Base-by-base conservation (phyloP, 495 filamentous ascomycete genomes). In the Annulohypoxylon bovei region DNA sequence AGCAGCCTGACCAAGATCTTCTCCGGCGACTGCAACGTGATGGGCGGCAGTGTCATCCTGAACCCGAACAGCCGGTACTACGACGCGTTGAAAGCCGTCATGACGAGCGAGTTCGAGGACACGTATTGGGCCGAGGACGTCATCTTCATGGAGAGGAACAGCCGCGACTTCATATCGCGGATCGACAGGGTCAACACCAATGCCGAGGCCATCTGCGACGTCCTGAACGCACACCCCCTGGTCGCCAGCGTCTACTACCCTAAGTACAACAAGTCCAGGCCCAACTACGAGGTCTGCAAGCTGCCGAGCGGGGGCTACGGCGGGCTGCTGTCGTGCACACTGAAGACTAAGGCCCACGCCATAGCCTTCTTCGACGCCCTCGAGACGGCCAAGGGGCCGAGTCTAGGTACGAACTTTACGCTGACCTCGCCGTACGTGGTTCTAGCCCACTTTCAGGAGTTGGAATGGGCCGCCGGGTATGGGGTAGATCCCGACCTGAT, bases 1-100 rank as follows among this genome's bases (percentile, higher is more conserved):
- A 95, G 91, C 82, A 97, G 93, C 71, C 84, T 99, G 58, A 98
- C 95, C 3, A 99, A 99, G 79, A 90, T 98, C 52, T 99, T 99
- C 80, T 96, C 93, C 61, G 95, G 95, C 28, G 95, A 97, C 78
- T 93, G 92, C 78, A 98, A 99, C 79, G 95, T 99, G 56, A 98
- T 98, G 95, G 95, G 94, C 68, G 95, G 95, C 59, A 90, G 93
- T 76, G 85, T 89, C 8, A 90, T 98, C 40, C 81, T 98, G 47
- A 99, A 98, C 76, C 93, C 96, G 2, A 86, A 90, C 53, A 82
- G 88, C 14, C 86, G 76, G 12, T 92, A 90, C 77, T 98, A 98
- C 80, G 46, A 78, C 0, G 62, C 77, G 0, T 75, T 99, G 27
- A 96, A 94, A 71, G 73, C 81, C 7, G 83, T 82, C 23, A 87